Conservation (phyloP, 495 filamentous ascomycete genomes). For the Xylaria nigripes region DNA sequence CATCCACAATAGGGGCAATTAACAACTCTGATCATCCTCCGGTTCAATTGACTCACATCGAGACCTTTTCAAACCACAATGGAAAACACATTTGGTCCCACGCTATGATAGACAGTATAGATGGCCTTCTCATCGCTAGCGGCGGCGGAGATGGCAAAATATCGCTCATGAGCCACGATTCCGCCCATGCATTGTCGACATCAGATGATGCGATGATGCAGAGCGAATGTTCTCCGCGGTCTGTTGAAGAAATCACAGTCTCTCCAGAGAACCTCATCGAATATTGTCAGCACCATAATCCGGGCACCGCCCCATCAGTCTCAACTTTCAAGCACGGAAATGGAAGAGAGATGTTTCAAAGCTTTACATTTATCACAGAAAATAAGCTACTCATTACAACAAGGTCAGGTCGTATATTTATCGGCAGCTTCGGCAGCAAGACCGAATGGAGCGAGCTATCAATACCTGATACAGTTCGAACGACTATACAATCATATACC, state of each 20-base stretch:
- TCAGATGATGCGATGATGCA: conserved; percentile 12
- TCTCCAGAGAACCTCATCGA: conserved; percentile 6
- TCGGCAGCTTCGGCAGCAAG: conserved; percentile 31
- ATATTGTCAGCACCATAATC: neutral
- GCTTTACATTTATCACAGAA: conserved; percentile 57
- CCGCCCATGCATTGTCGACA: conserved; percentile 5
- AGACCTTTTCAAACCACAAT: conserved; percentile 53
- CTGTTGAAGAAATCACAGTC: neutral
- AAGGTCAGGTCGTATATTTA: conserved; percentile 50
- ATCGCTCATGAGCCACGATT: conserved; percentile 18
- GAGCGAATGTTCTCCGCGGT: neutral
- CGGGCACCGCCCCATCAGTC: neutral
- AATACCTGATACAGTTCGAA: conserved; percentile 26
- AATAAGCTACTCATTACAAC: conserved; percentile 52
- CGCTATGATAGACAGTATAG: conserved; percentile 32
- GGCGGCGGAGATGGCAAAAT: conserved; percentile 78
- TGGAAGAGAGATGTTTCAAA: conserved; percentile 45
- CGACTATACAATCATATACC: conserved; percentile 23
- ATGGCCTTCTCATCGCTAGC: conserved; percentile 49
- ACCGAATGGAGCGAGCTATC: conserved; percentile 33
- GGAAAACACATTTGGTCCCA: conserved; percentile 93
- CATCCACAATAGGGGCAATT: neutral
- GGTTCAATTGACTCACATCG: conserved; percentile 41
- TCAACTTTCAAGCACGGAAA: conserved; percentile 18
- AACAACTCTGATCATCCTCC: conserved; percentile 4